Evolutionary conservation across 306 rosid species (phyloP), one percentile per base, ranked within the genome.

Genomic region (Vigna trinervia): DNA sequence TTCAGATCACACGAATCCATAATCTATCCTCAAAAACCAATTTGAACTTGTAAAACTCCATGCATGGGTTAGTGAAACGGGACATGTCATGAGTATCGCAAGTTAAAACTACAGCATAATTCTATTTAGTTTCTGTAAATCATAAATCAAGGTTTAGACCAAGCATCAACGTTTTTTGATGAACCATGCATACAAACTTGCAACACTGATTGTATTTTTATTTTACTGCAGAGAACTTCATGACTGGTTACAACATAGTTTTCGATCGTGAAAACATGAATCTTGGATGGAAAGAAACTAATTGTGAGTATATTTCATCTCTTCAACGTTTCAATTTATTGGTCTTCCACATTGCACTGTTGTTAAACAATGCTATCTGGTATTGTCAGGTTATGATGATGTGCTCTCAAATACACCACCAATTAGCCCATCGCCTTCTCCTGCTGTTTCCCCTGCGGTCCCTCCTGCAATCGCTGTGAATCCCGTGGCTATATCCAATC

Each of bases 191-290:
- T 8, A 4, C 48, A 62, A 52, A 36, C 45, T 70, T 47, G 41
- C 36, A 8, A 39, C 50, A 64, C 10, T 36, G 20, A 20, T 69
- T 32, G 4, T 67, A n/a, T 68, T 1, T 74, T 73, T 39, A 39
- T 71, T 19, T 77, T 82, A 39, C 22, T 86, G 91, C 90, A 92
- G 99, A 90, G 75, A 92, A 95, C 88, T 92, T 95, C 86, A 95
- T 95, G 99, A 88, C 93, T n/a, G 98, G 98, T 65, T 92, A 95
- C 84, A 84, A 67, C 5, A 34, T 95, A 23, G 77, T 87, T 46
- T 95, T 95, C n/a, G 95, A 95, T 80, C 97, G 97, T 13, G 89
- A 91, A 22, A 89, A 82, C 83, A 88, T 77, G 88, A 76, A 84
- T 32, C 78, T 95, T 73, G 97, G 98, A 61, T 95, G 99, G 99